Evolutionary conservation across 495 filamentous ascomycete genomes (phyloP).

Genomic region (Opeltia flavorubescens): DNA sequence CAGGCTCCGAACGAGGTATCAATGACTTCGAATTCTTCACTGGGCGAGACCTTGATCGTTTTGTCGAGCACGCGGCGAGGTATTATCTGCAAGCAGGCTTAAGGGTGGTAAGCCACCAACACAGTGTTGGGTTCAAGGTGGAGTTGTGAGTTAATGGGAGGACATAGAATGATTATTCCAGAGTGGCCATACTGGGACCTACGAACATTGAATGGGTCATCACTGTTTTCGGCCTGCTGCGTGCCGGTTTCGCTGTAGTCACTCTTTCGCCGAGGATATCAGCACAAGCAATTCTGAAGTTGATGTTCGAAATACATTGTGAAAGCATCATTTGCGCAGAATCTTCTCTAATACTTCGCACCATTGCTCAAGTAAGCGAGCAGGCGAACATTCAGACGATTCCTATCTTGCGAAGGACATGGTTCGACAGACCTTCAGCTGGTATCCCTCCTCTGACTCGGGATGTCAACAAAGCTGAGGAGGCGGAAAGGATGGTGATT

Average conservation of each 20-base stretch:
- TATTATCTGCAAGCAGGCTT: constrained; percentile 27
- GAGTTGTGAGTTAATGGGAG: constrained; percentile 5
- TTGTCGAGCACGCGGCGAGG: constrained; percentile 34
- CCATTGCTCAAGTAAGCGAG: constrained; percentile 28
- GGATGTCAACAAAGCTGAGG: constrained; percentile 22
- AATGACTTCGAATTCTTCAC: constrained; percentile 37
- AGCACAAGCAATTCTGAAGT: constrained; percentile 33
- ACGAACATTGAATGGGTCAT: constrained; percentile 43
- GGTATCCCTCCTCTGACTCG: constrained; percentile 14
- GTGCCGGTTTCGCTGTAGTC: constrained; percentile 43
- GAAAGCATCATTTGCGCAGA: constrained; percentile 24
- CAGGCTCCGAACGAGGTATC: constrained; percentile 21
- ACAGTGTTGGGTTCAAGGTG: not conserved
- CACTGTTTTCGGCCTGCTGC: constrained; percentile 41
- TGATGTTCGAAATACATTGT: constrained; percentile 34
- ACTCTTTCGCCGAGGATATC: constrained; percentile 45
- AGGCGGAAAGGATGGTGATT: constrained; percentile 23
- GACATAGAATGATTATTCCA: constrained; percentile 19
- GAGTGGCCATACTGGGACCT: constrained; percentile 39
- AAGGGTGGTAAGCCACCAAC: constrained; percentile 15
- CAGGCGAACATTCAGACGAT: constrained; percentile 18
- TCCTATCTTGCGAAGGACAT: constrained; percentile 20
- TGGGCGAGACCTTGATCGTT: constrained; percentile 35
- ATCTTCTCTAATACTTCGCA: constrained; percentile 25
- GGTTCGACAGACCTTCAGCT: constrained; percentile 19